Base-by-base conservation (phyloP, 2,329 filamentous ascomycete species). In the Neonectria hederae region DNA sequence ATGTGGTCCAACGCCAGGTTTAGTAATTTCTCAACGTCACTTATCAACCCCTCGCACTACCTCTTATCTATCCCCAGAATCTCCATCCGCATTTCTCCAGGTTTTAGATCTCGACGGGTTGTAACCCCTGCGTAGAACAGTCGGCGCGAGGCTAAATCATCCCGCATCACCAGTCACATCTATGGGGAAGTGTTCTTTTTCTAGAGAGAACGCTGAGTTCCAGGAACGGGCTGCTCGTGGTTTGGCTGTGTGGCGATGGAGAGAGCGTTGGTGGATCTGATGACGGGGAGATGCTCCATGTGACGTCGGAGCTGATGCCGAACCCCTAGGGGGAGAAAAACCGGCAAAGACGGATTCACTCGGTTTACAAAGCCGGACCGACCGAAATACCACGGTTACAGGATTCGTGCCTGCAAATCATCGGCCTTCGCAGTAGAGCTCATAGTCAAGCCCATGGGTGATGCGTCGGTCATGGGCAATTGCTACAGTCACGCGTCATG, bases 61-160 rank as follows among this genome's bases (percentile, higher is more conserved):
- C 48, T 62, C 54, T 63, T 54, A 58, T 58, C 54, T 59, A 54
- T 49, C 49, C 60, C 60, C 49, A 40, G 48, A 58, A 49, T 21
- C 30, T 0, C 46, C 13, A 24, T 30, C 40, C 32, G 30, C 48
- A 46, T 35, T 53, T 48, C 60, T 63, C 60, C 60, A 63, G 60
- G 54, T 53, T 59, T 63, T 59, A 54, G 35, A 38, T 48, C 49
- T 54, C 30, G 54, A 35, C 32, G 32, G 24, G 54, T 32, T 43
- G 48, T 43, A 32, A 54, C 48, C 54, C 54, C 54, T 49, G 48
- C 53, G 35, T 24, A 59, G 46, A 21, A 45, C 19, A 9, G 45
- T 42, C 30, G 22, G 48, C n/a, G 35, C 49, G 11, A 54, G 40
- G 32, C 54, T 14, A 38, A n/a, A 14, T 43, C 32, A n/a, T 52